phyloP scores from a whole-genome alignment of 352 stramenopile genomes.

The Phytopythium litorale region DNA sequence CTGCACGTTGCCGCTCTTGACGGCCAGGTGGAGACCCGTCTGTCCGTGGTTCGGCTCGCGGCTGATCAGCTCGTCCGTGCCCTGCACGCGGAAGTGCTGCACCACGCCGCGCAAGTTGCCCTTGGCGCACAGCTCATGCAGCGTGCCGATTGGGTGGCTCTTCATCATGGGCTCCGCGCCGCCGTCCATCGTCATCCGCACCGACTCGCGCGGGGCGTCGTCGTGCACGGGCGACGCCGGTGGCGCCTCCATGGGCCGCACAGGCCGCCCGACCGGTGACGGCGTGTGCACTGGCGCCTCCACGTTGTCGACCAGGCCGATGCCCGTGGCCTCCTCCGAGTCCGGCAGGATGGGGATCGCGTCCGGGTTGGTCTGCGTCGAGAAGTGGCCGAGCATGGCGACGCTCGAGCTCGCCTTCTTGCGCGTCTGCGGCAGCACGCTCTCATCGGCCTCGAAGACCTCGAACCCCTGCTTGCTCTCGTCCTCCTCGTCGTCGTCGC shows the following conservation, averaged over 20 bases:
- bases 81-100: slow-evolving; percentile 72
- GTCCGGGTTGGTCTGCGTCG: slow-evolving; percentile 44
- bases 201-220: slow-evolving; percentile 48
- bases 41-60: slow-evolving; percentile 85
- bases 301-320: slow-evolving; percentile 57
- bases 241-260: slow-evolving; percentile 29
- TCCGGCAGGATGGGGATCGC: slow-evolving; percentile 58
- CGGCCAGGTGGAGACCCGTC: slow-evolving; percentile 72
- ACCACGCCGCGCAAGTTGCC: slow-evolving; percentile 76
- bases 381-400: slow-evolving; percentile 72
- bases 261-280: slow-evolving; percentile 29
- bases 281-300: slow-evolving; percentile 21
- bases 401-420: slow-evolving; percentile 61
- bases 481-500: slow-evolving; percentile 25
- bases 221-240: slow-evolving; percentile 31
- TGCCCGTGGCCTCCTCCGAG: slow-evolving; percentile 39
- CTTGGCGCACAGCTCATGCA: slow-evolving; percentile 79
- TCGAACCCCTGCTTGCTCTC: slow-evolving; percentile 16
- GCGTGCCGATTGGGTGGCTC: slow-evolving; percentile 71
- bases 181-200: slow-evolving; percentile 70
- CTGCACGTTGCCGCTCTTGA: slow-evolving; percentile 81
- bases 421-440: slow-evolving; percentile 24
- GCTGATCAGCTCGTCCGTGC: slow-evolving; percentile 54
- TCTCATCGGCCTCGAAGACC: slow-evolving; percentile 7
- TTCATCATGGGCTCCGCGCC: slow-evolving; percentile 63